These are phyloP conservation scores for Bassia scoparia DNA, from an alignment of 148 eudicot genomes.

Conservation along the genomic window DNA sequence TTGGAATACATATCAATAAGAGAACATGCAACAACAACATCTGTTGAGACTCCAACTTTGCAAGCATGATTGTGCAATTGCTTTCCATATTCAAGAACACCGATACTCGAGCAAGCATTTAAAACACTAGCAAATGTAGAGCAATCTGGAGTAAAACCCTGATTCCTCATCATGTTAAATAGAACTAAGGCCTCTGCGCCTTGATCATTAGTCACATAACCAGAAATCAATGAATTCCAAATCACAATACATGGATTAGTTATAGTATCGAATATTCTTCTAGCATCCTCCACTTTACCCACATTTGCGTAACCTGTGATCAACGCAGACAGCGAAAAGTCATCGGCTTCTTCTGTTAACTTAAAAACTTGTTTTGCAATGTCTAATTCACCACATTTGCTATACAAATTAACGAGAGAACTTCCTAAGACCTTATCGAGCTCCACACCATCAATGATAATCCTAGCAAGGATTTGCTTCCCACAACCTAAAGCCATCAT, in stretches of 20 bases:
- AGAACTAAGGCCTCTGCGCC: slow-evolving; percentile 45
- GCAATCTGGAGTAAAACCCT: slow-evolving; percentile 42
- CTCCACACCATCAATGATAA: slow-evolving; percentile 45
- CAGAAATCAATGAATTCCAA: slow-evolving; percentile 85
- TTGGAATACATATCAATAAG: slow-evolving; percentile 72
- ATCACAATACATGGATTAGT: slow-evolving; percentile 48
- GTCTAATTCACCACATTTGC: slow-evolving; percentile 71
- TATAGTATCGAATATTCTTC: slow-evolving; percentile 41
- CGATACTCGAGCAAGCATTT: slow-evolving; percentile 49
- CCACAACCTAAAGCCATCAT: slow-evolving; percentile 55
- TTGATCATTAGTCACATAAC: slow-evolving; percentile 47
- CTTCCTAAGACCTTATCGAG: slow-evolving; percentile 72
- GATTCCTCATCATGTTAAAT: slow-evolving; percentile 46
- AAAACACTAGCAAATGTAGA: slow-evolving; percentile 66
- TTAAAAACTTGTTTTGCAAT: slow-evolving; percentile 40
- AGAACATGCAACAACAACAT: slow-evolving; percentile 52
- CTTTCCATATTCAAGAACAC: slow-evolving; percentile 41
- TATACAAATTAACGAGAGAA: slow-evolving; percentile 77
- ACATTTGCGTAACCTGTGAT: slow-evolving; percentile 68
- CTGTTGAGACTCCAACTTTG: slow-evolving; percentile 51
- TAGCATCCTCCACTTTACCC: slow-evolving; percentile 66
- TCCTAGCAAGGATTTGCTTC: slow-evolving; percentile 70
- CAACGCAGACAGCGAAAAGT: slow-evolving; percentile 78
- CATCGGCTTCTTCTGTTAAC: slow-evolving; percentile 46
- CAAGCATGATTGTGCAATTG: slow-evolving; percentile 58